A percentile compares a stretch with the other conserved stretches of the same genome.
These are phyloP conservation scores for Penicillium sp. DNA, from an alignment of 2,329 filamentous ascomycete genomes.

Conservation along the genomic window DNA sequence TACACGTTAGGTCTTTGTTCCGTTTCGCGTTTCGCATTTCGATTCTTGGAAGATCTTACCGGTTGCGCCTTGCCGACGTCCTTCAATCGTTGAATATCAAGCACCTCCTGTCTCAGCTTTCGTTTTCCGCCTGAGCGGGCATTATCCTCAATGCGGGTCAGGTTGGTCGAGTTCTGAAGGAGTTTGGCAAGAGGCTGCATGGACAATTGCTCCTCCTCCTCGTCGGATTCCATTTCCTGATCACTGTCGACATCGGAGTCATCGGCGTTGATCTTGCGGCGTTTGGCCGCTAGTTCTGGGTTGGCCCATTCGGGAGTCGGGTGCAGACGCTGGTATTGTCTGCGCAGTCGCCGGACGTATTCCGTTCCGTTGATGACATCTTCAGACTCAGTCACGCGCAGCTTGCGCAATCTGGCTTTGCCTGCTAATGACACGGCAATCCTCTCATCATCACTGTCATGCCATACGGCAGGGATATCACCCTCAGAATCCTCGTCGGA, in stretches of 20 bases:
- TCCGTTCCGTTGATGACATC: constrained; percentile 84
- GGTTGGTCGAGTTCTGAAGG: constrained; percentile 68
- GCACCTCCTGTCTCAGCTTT: constrained; percentile 78
- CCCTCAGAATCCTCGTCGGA: constrained; percentile 36
- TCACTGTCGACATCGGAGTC: constrained; percentile 48
- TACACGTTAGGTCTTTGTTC: neutral
- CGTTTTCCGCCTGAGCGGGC: constrained; percentile 57
- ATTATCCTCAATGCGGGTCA: constrained; percentile 55
- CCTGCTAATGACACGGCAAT: constrained; percentile 78
- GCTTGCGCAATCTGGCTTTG: constrained; percentile 73
- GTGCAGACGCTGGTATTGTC: constrained; percentile 67
- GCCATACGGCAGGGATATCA: constrained; percentile 60
- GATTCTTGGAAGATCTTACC: constrained; percentile 38
- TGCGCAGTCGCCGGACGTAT: constrained; percentile 75
- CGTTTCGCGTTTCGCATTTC: neutral
- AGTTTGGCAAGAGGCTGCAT: constrained; percentile 76
- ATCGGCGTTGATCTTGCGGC: constrained; percentile 37
- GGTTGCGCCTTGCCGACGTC: constrained; percentile 78
- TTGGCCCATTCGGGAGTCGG: constrained; percentile 62
- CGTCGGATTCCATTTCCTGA: constrained; percentile 54
- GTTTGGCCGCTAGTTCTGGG: constrained; percentile 49
- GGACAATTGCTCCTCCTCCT: constrained; percentile 61
- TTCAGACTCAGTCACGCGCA: constrained; percentile 76
- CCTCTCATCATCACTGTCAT: constrained; percentile 93
- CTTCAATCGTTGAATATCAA: constrained; percentile 86